phyloP scores from a whole-genome alignment of 116 monocot genomes.

The Posidonia oceanica region DNA sequence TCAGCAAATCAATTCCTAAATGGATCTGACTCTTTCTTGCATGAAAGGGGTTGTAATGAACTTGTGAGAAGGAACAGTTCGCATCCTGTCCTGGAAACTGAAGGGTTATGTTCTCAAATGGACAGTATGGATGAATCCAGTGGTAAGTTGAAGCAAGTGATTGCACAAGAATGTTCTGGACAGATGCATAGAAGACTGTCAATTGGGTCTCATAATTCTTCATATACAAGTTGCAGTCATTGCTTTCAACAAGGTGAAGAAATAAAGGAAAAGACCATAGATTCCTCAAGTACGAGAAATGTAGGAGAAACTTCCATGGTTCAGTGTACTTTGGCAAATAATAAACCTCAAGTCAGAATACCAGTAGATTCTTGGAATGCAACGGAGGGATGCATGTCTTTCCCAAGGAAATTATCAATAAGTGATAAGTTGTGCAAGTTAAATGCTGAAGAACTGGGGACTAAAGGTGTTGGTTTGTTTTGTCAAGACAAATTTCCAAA shows the following conservation, averaged over 20 bases:
- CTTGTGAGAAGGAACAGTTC: conserved; percentile 29
- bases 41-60: conserved; percentile 8
- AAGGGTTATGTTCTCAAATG: conserved; percentile 16
- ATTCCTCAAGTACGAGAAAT: background rate
- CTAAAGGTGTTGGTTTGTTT: background rate
- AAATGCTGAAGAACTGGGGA: background rate
- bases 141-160: background rate
- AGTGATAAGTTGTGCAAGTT: background rate
- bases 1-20: background rate
- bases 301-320: background rate
- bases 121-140: conserved; percentile 3
- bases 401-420: background rate
- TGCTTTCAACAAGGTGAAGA: conserved; percentile 2
- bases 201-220: background rate
- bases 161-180: background rate
- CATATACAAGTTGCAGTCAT: background rate
- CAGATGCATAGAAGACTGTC: background rate
- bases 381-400: background rate
- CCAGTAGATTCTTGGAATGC: background rate
- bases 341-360: background rate
- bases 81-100: conserved; percentile 24
- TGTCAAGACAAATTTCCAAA: background rate
- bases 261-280: background rate
- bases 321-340: background rate
- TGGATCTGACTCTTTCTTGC: background rate